phyloP scores from a whole-genome alignment of 2,329 filamentous ascomycete species.

The Colletotrichum salicis region DNA sequence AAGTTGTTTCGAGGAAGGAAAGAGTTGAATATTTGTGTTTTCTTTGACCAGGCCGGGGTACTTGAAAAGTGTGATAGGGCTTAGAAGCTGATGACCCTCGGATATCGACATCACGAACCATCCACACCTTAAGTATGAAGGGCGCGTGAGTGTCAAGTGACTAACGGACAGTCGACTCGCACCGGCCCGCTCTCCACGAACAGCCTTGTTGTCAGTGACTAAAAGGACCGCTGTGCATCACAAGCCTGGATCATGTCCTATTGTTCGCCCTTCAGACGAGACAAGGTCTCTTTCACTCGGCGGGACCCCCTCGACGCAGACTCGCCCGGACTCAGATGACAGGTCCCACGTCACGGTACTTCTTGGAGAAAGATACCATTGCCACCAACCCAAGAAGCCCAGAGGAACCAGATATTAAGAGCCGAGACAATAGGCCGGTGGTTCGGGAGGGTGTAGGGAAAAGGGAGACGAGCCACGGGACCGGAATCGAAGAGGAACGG shows the following conservation, averaged over 20 bases:
- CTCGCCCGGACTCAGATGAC: constrained; percentile 25
- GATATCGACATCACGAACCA: neutral
- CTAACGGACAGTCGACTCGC: constrained; percentile 13
- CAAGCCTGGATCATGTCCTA: constrained; percentile 35
- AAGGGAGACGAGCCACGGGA: constrained; percentile 20
- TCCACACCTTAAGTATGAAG: constrained; percentile 18
- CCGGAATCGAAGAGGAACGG: constrained; percentile 6
- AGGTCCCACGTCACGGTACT: constrained; percentile 23
- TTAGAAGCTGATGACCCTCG: neutral
- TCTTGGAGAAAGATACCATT: constrained; percentile 3
- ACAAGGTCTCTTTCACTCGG: constrained; percentile 15
- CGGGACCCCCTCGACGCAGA: neutral
- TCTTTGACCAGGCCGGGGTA: neutral
- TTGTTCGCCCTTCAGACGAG: constrained; percentile 21
- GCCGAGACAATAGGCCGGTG: constrained; percentile 33
- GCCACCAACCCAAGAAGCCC: neutral
- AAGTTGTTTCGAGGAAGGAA: neutral
- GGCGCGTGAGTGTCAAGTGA: constrained; percentile 27
- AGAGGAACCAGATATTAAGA: constrained; percentile 24
- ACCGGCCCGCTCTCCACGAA: constrained; percentile 23
- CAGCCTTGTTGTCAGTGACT: constrained; percentile 22
- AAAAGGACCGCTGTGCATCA: constrained; percentile 22
- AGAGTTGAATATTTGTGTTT: neutral
- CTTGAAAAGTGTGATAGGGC: neutral
- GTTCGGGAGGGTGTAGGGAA: constrained; percentile 15